Conservation (phyloP, 2,329 filamentous ascomycete species). For the Beauveria pseudobassiana region DNA sequence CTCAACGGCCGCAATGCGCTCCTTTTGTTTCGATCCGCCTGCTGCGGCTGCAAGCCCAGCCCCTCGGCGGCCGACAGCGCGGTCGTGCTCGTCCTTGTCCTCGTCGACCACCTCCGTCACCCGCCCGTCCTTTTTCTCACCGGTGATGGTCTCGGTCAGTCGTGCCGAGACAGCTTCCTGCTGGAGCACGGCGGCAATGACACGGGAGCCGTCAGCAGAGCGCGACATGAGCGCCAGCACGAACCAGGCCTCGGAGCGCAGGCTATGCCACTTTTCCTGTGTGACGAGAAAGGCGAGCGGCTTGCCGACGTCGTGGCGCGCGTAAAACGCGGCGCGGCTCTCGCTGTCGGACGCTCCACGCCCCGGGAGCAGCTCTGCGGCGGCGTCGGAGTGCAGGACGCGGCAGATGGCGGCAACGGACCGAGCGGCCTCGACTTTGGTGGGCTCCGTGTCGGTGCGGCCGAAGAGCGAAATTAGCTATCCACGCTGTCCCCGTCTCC, state of each 20-base stretch:
- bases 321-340: slow-evolving; percentile 35
- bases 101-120: slow-evolving; percentile 9
- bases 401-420: slow-evolving; percentile 46
- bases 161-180: slow-evolving; percentile 34
- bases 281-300: slow-evolving; percentile 45
- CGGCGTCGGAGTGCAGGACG: slow-evolving; percentile 39
- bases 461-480: slow-evolving; percentile 30
- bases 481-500: slow-evolving; percentile 26
- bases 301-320: slow-evolving; percentile 33
- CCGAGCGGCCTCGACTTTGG: slow-evolving; percentile 52
- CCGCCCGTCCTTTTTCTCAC: slow-evolving; percentile 20
- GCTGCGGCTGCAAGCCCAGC: slow-evolving; percentile 39
- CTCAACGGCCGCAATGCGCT: slow-evolving; percentile 43
- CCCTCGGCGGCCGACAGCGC: slow-evolving; percentile 23
- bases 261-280: slow-evolving; percentile 50
- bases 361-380: slow-evolving; percentile 22
- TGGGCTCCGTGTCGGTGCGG: slow-evolving; percentile 39
- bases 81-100: slow-evolving; percentile 14
- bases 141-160: slow-evolving; percentile 42
- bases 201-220: slow-evolving; percentile 38
- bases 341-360: slow-evolving; percentile 15
- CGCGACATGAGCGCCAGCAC: slow-evolving; percentile 54
- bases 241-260: slow-evolving; percentile 56
- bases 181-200: slow-evolving; percentile 37
- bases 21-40: slow-evolving; percentile 35